These are phyloP conservation scores for Neonectria coccinea DNA, from an alignment of 2,329 filamentous ascomycete species.

Conservation along the genomic window DNA sequence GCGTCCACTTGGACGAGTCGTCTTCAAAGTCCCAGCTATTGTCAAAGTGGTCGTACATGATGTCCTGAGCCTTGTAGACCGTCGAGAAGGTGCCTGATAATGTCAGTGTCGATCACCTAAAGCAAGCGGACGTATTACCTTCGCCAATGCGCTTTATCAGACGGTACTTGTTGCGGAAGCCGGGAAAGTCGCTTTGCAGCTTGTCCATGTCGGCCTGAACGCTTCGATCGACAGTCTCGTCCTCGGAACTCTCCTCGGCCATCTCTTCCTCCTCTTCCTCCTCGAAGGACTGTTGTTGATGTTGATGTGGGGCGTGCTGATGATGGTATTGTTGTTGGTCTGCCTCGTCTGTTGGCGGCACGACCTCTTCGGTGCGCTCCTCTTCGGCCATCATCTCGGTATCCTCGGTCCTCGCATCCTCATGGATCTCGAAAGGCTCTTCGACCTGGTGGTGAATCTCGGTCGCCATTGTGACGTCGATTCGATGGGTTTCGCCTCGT, in stretches of 20 bases:
- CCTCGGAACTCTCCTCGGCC: conserved; percentile 63
- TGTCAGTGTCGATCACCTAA: conserved; percentile 18
- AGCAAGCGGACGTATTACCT: conserved; percentile 64
- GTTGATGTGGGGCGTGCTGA: conserved; percentile 29
- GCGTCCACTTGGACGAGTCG: conserved; percentile 74
- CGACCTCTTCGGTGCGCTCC: conserved; percentile 46
- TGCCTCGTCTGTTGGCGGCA: conserved; percentile 38
- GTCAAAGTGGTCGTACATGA: conserved; percentile 83
- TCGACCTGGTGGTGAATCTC: conserved; percentile 44
- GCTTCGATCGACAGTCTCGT: conserved; percentile 72
- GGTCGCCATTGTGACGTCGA: conserved; percentile 38
- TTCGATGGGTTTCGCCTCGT: conserved; percentile 15
- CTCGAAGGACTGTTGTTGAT: conserved; percentile 34
- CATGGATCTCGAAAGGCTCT: conserved; percentile 61
- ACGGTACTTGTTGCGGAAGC: conserved; percentile 85
- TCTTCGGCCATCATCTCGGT: conserved; percentile 63
- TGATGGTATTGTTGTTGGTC: conserved; percentile 44
- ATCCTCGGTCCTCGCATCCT: conserved; percentile 63
- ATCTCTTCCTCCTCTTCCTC: conserved; percentile 54
- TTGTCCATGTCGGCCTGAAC: conserved; percentile 90
- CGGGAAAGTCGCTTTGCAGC: conserved; percentile 83
- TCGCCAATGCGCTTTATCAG: conserved; percentile 98
- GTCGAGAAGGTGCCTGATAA: conserved; percentile 95
- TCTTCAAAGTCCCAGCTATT: conserved; percentile 88
- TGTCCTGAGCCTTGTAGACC: conserved; percentile 97